Percentiles rank a stretch among this genome's conserved stretches.
Conservation (phyloP, 1,139 yeast genomes). For the Diutina mesorugosa region DNA sequence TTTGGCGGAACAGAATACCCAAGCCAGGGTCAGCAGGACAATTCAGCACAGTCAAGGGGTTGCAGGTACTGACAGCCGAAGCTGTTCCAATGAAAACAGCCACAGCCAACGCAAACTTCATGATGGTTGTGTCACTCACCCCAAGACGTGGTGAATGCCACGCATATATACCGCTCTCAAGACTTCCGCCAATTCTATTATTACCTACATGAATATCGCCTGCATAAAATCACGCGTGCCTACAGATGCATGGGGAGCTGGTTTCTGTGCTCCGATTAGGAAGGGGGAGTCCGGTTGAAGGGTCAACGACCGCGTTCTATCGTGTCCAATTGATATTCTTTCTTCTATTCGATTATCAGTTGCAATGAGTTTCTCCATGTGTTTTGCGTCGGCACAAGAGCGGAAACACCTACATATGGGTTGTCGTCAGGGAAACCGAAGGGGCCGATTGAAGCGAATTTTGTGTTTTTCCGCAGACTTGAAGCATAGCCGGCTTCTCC, state of each 20-base stretch:
- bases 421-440: not conserved
- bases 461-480: not conserved
- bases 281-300: not conserved
- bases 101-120: not conserved
- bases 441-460: not conserved
- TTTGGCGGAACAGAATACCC: slow-evolving; percentile 33
- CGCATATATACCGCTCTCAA: not conserved
- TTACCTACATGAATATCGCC: not conserved
- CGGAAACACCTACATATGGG: not conserved
- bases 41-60: slow-evolving; percentile 16
- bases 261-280: not conserved
- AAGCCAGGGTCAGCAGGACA: slow-evolving; percentile 41
- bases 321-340: not conserved
- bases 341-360: not conserved
- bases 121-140: not conserved
- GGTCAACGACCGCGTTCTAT: not conserved
- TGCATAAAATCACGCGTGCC: not conserved
- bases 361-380: not conserved
- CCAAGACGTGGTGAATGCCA: not conserved
- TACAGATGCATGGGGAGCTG: not conserved
- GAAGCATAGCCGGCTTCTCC: not conserved
- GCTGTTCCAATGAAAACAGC: not conserved
- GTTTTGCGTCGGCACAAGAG: not conserved
- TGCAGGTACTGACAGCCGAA: slow-evolving; percentile 11
- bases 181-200: not conserved